Evolutionary conservation across 768 basidiomycete genomes (phyloP).

Genomic region (Psilocybe sp.): DNA sequence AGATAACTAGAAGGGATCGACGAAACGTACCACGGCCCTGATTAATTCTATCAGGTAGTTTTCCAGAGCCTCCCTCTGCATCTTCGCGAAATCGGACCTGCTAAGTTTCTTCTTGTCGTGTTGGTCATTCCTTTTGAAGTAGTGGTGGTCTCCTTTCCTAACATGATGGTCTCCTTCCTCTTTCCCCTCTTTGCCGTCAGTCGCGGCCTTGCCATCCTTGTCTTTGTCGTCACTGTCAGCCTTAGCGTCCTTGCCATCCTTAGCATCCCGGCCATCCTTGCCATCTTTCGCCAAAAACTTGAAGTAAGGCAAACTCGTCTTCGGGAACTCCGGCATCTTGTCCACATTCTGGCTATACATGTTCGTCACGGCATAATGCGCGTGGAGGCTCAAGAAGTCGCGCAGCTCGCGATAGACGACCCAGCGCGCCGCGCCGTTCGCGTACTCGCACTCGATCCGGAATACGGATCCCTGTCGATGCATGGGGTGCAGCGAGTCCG

Average conservation of each 20-base stretch:
- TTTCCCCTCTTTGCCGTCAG: too few relatives aligned
- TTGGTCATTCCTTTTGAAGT: too few relatives aligned
- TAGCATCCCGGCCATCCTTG: constrained; percentile 44
- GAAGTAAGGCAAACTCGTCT: constrained; percentile 82
- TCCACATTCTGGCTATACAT: constrained; percentile 70
- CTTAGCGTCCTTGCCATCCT: constrained; percentile 40
- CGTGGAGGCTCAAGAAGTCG: constrained; percentile 88
- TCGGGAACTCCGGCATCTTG: constrained; percentile 89
- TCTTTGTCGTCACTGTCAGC: too few relatives aligned
- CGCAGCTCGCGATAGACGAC: constrained; percentile 92
- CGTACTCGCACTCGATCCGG: constrained; percentile 95
- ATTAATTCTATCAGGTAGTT: constrained; percentile 86
- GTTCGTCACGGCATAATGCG: constrained; percentile 86
- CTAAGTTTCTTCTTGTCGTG: too few relatives aligned
- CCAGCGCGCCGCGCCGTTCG: constrained; percentile 90
- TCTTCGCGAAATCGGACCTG: constrained; percentile 73
- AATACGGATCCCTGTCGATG: constrained; percentile 78
- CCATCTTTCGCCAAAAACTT: constrained; percentile 76
- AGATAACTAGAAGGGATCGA: background rate
- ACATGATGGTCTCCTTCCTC: too few relatives aligned
- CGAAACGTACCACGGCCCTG: constrained; percentile 72
- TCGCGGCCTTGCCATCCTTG: too few relatives aligned
- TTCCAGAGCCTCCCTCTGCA: constrained; percentile 82
- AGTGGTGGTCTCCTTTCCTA: too few relatives aligned
- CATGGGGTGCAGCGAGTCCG: constrained; percentile 81